Base-by-base conservation (phyloP, 1,284 basidiomycete genomes). In the Rhizopogon parksii region DNA sequence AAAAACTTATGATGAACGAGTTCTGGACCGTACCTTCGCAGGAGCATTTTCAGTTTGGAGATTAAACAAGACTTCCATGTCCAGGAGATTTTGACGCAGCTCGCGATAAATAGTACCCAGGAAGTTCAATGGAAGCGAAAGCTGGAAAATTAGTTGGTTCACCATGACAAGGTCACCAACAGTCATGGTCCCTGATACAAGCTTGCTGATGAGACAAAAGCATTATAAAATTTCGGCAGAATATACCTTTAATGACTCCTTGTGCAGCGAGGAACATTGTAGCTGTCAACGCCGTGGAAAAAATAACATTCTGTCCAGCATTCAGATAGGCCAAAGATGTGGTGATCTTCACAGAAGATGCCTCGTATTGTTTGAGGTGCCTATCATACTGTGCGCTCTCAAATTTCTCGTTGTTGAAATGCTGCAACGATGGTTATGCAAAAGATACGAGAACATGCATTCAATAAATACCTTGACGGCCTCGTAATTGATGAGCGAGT, bases 211-310 rank as follows among this genome's bases (percentile, higher is more conserved):
- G 27, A 2, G 36, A 14, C 24, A 17, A n/a, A 9, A 27, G 0
- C 14, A 8, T 9, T 2, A 21, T 46, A 9, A 35, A 37, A 42
- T 37, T 40, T 34, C 43, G 32, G 40, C 36, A 2, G n/a, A 8
- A 60, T 71, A 52, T 45, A 89, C 93, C 94, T 58, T 93, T 88
- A 40, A 94, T 71, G 4, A 99, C 87, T 0, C 95, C 95, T 65
- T 98, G 92, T 0, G 95, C 95, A 3, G 95, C 94, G 52, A 99
- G 75, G 60, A 96, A 85, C 95, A 99, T 99, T 72, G 96, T 95
- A 52, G 86, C 76, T 0, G 95, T 99, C 62, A 99, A 68, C 0
- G 94, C 93, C 11, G 82, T 83, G 0, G 91, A 94, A 71, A 98
- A 99, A 59, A 99, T 97, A 57, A 96, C 74, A 65, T 94, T 96